Percentiles rank a stretch among this genome's conserved stretches.
These are phyloP conservation scores for Neurospora discreta DNA, from an alignment of 495 filamentous ascomycete genomes.

Conservation along the genomic window DNA sequence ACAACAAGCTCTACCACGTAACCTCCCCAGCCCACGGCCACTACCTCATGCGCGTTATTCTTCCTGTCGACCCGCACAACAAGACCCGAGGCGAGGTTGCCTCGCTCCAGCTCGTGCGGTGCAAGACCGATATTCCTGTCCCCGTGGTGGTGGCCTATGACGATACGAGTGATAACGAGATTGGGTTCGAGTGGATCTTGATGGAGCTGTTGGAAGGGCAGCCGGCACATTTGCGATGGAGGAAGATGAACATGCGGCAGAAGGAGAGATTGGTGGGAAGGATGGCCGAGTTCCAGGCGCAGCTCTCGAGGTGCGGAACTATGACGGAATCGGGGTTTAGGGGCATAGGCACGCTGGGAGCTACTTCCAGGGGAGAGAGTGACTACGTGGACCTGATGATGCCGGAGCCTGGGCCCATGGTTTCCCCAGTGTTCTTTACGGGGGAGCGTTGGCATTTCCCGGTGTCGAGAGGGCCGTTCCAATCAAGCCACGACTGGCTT, in stretches of 20 bases:
- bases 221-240: constrained; percentile 32
- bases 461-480: constrained; percentile 18
- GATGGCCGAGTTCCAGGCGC: constrained; percentile 26
- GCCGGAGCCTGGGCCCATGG: constrained; percentile 13
- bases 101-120: constrained; percentile 37
- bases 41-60: constrained; percentile 37
- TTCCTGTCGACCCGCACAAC: constrained; percentile 42
- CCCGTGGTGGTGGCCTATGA: constrained; percentile 40
- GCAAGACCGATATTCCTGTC: constrained; percentile 39
- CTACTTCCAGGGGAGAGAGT: background rate
- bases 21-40: constrained; percentile 6
- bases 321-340: constrained; percentile 17
- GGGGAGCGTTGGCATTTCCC: constrained; percentile 16
- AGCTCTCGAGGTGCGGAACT: constrained; percentile 16
- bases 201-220: constrained; percentile 39
- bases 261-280: constrained; percentile 29
- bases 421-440: constrained; percentile 17
- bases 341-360: constrained; percentile 24
- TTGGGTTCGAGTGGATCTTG: constrained; percentile 52
- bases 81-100: constrained; percentile 47
- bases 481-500: constrained; percentile 21
- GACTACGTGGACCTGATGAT: background rate
- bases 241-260: constrained; percentile 18
- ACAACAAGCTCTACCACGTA: constrained; percentile 29
- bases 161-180: constrained; percentile 29